phyloP scores from a whole-genome alignment of 2,329 filamentous ascomycete species.

The Teratosphaeria zuluensis region DNA sequence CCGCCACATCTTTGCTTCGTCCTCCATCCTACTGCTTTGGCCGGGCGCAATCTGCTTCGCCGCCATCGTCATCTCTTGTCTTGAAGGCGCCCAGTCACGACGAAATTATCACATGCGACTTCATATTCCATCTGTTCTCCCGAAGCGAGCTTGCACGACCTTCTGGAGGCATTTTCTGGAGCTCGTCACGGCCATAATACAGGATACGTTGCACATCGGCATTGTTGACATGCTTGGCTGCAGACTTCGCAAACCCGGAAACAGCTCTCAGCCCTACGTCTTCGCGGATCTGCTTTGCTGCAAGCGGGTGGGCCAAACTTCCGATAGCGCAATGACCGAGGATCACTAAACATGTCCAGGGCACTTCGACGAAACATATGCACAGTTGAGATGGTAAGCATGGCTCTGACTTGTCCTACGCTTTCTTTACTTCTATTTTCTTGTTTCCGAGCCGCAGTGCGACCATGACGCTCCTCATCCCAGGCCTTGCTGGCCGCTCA shows the following conservation, averaged over 20 bases:
- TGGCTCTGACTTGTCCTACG: neutral
- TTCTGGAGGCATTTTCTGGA: neutral
- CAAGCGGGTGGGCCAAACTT: neutral
- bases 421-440: constrained; percentile 1
- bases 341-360: neutral
- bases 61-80: neutral
- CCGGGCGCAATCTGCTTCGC: neutral
- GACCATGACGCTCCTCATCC: neutral
- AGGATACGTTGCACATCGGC: neutral
- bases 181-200: neutral
- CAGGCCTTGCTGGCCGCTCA: constrained; percentile 17
- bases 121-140: neutral
- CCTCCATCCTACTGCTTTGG: neutral
- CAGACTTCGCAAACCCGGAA: neutral
- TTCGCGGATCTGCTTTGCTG: neutral
- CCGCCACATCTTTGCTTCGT: neutral
- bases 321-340: constrained; percentile 1
- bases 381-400: neutral
- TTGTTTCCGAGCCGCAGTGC: constrained; percentile 16
- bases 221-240: neutral
- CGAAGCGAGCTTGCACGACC: neutral
- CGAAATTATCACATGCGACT: no score
- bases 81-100: neutral
- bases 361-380: neutral
- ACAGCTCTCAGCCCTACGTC: neutral